Conservation (phyloP, 805 yeast species). For the Candida adriatica region DNA sequence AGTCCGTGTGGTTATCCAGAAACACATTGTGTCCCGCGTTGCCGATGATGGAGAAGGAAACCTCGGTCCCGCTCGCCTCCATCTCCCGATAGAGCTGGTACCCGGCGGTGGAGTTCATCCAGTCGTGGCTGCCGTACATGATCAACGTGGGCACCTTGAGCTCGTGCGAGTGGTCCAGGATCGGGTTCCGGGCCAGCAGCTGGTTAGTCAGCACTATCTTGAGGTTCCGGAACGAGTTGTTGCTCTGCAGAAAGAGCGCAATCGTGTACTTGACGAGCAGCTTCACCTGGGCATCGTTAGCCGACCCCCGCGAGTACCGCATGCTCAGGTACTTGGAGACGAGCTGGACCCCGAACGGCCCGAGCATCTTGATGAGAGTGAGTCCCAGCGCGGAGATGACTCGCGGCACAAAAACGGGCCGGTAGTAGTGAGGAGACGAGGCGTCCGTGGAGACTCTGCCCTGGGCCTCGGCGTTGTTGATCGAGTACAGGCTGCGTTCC, state of each 20-base stretch:
- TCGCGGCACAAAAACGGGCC: conserved; percentile 25
- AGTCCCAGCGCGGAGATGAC: conserved; percentile 33
- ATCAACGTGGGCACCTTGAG: conserved; percentile 27
- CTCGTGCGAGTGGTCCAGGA: conserved; percentile 45
- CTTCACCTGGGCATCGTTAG: conserved; percentile 12
- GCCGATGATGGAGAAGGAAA: conserved; percentile 28
- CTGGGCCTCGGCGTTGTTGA: conserved; percentile 27
- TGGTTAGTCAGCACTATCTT: conserved; percentile 17
- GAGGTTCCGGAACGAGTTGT: conserved; percentile 14
- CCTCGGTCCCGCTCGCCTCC: conserved; percentile 2
- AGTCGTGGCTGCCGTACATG: conserved; percentile 64
- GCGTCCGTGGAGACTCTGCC: conserved; percentile 15
- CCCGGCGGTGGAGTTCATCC: conserved; percentile 62
- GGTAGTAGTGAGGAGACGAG: conserved; percentile 20
- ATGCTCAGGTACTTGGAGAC: conserved; percentile 26
- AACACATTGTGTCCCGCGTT: conserved; percentile 75
- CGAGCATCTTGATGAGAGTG: conserved; percentile 38
- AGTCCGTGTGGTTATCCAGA: conserved; percentile 53
- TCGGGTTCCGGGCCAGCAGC: conserved; percentile 56
- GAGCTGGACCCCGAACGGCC: conserved; percentile 34
- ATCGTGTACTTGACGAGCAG: conserved; percentile 18
- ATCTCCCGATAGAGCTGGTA: conserved; percentile 17
- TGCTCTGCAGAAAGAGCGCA: conserved; percentile 17
- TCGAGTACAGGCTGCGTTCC: conserved; percentile 59
- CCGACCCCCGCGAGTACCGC: conserved; percentile 23